phyloP scores from a whole-genome alignment of 2,329 filamentous ascomycete species.

The Sordariomycetes sp. region DNA sequence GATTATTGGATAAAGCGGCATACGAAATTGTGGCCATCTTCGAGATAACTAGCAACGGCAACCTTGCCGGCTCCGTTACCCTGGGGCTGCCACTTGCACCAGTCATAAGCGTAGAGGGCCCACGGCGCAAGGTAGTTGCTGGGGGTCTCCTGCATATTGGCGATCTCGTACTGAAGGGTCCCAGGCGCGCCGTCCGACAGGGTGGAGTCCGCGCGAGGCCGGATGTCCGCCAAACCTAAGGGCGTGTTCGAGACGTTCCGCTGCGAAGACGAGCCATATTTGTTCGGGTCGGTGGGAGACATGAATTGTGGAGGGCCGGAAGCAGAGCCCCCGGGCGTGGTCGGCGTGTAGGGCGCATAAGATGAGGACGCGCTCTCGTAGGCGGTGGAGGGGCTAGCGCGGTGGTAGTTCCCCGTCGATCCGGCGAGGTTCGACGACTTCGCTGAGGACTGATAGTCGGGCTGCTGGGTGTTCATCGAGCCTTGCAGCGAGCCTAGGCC shows the following conservation, averaged over 20 bases:
- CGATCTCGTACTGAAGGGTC: constrained; percentile 50
- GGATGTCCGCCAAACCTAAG: constrained; percentile 81
- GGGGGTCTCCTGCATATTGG: constrained; percentile 53
- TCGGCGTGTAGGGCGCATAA: constrained; percentile 44
- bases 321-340: constrained; percentile 44
- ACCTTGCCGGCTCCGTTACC: constrained; percentile 77
- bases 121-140: constrained; percentile 92
- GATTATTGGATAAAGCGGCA: constrained; percentile 12
- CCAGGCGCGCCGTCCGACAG: constrained; percentile 60
- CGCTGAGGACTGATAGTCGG: constrained; percentile 48
- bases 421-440: constrained; percentile 51
- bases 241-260: constrained; percentile 68
- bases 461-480: constrained; percentile 12
- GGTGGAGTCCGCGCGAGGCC: constrained; percentile 71
- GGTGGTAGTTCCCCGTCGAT: constrained; percentile 50
- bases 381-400: constrained; percentile 62
- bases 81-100: constrained; percentile 94
- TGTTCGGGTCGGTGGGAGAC: constrained; percentile 35
- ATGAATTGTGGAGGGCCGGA: constrained; percentile 46
- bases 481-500: background rate
- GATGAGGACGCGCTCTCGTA: constrained; percentile 30
- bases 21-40: constrained; percentile 98
- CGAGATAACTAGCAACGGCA: constrained; percentile 88
- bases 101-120: constrained; percentile 94
- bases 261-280: constrained; percentile 44